Percentiles rank a stretch among this genome's conserved stretches.
Conservation (phyloP, 768 basidiomycete species). For the Leccinum disarticulatum region DNA sequence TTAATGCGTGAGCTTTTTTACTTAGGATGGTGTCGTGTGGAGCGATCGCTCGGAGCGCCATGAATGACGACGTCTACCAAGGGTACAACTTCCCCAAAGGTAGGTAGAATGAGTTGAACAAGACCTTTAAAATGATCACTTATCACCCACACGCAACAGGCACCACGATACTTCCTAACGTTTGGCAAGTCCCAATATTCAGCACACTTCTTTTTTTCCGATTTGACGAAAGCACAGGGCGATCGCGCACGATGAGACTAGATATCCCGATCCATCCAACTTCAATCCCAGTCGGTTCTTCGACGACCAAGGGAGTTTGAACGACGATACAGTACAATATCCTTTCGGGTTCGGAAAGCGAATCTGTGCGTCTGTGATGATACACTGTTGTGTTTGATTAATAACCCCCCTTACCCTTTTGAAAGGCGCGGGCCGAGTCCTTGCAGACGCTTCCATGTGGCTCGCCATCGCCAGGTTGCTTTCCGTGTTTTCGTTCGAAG, state of each 20-base stretch:
- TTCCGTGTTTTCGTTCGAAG: constrained; percentile 6
- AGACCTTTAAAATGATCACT: neutral
- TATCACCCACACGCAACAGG: neutral
- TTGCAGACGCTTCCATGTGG: constrained; percentile 6
- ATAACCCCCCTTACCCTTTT: no score
- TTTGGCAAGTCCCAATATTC: constrained; percentile 2
- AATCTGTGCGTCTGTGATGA: constrained; percentile 1
- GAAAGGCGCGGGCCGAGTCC: constrained; percentile 6
- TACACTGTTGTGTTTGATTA: neutral
- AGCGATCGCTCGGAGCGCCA: constrained; percentile 9
- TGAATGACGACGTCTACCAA: constrained; percentile 9
- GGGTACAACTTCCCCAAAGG: constrained; percentile 13
- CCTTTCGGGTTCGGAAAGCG: constrained; percentile 2
- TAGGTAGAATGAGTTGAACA: neutral
- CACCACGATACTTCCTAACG: constrained; percentile 7
- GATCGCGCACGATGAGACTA: constrained; percentile 7
- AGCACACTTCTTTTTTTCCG: neutral
- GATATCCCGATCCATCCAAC: constrained; percentile 1
- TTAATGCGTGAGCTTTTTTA: neutral
- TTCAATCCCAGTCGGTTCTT: constrained; percentile 12
- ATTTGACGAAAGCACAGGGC: constrained; percentile 3
- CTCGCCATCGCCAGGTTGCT: constrained; percentile 4
- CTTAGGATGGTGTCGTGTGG: neutral
- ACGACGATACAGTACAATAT: constrained; percentile 9
- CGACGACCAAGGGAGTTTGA: constrained; percentile 7